phyloP scores from a whole-genome alignment of 2,329 filamentous ascomycete genomes.

The Epichloe coenophiala region DNA sequence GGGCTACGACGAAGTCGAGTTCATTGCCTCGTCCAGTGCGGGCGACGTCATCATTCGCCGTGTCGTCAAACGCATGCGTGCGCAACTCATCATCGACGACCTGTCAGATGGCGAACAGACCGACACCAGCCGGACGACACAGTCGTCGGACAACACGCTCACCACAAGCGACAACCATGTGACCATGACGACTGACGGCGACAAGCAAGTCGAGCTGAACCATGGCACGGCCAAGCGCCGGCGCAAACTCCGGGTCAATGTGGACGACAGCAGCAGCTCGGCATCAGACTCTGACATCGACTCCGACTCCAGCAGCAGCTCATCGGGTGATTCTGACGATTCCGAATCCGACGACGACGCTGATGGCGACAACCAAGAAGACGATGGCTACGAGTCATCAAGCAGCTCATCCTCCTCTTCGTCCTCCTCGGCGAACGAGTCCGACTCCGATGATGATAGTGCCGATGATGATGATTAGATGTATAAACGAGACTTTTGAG shows the following conservation, averaged over 20 bases:
- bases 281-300: slow-evolving; percentile 17
- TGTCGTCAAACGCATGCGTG: slow-evolving; percentile 49
- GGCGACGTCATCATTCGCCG: slow-evolving; percentile 37
- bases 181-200: slow-evolving; percentile 15
- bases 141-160: slow-evolving; percentile 16
- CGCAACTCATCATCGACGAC: slow-evolving; percentile 42
- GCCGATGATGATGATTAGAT: slow-evolving; percentile 3
- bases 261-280: slow-evolving; percentile 28
- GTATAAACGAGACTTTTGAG: background rate
- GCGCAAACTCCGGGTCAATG: slow-evolving; percentile 36
- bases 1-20: slow-evolving; percentile 38
- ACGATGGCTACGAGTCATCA: slow-evolving; percentile 19
- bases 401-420: slow-evolving; percentile 30
- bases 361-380: slow-evolving; percentile 5
- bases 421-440: slow-evolving; percentile 21
- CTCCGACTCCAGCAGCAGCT: slow-evolving; percentile 22
- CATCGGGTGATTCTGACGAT: slow-evolving; percentile 20
- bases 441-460: slow-evolving; percentile 18
- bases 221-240: slow-evolving; percentile 35
- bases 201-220: slow-evolving; percentile 29
- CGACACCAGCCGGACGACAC: slow-evolving; percentile 17
- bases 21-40: slow-evolving; percentile 34
- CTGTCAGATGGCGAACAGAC: slow-evolving; percentile 36
- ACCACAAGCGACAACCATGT: slow-evolving; percentile 15
- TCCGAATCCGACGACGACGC: slow-evolving; percentile 14